Base-by-base conservation (phyloP, 129 eudicot genomes). In the Artemisia annua region DNA sequence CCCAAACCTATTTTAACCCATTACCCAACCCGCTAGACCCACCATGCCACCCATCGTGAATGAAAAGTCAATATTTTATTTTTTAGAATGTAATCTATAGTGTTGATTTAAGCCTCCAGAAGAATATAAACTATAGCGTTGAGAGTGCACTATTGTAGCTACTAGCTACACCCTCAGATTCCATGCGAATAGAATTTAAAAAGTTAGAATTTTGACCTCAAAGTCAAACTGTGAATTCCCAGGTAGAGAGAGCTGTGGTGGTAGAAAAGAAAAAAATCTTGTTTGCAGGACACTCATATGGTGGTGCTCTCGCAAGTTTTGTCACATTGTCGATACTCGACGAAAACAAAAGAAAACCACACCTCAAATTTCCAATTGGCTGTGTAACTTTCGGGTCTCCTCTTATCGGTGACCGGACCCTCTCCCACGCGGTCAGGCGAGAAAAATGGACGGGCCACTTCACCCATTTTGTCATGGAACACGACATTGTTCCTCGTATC, bases 271-370 rank as follows among this genome's bases (percentile, higher is more conserved):
- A 75, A 75, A 86, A 85, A 35, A 55, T 89, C 17, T 72, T 93
- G 24, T 79, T 89, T 64, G 51, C 95, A n/a, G 96, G 98, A 13
- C 95, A 93, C 67, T 85, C 90, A 32, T 82, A 83, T 0, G 95
- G 92, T 44, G 98, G 88, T 43, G 78, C 90, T 62, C 58, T 75
- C 14, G 95, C 98, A 76, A 87, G 84, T 65, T 77, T 89, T 70
- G 82, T 88, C 70, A 77, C 98, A 54, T 83, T 93, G 19, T 89
- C 95, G 92, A 82, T 82, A 74, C 77, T 93, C 39, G 96, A 92
- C 51, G 72, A 69, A 65, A 78, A 70, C 83, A 77, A 50, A 11
- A 80, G 83, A 74, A 73, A 56, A 73, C 35, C 16, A 11, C 26
- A 44, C 3, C 50, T 44, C 22, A 54, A 14, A 15, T 1, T n/a